Evolutionary conservation across 192 early-diverging fungal genomes (phyloP).

Genomic region (Coemansia asiatica): DNA sequence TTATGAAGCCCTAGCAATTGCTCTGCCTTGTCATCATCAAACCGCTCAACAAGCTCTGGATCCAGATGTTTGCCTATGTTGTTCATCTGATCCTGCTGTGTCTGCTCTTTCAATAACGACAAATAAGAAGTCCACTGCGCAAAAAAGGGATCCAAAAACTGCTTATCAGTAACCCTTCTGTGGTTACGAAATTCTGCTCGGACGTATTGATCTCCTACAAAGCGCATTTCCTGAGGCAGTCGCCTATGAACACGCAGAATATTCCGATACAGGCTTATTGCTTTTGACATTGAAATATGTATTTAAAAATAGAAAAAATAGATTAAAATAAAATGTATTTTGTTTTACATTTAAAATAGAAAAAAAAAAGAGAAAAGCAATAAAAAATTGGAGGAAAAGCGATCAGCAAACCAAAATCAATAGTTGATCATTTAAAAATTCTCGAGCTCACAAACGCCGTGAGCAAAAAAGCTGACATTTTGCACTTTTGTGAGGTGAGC

Average conservation of each 20-base stretch:
- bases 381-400: too few relatives aligned
- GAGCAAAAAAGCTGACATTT: too few relatives aligned
- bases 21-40: constrained; percentile 54
- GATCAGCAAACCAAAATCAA: too few relatives aligned
- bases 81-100: not conserved
- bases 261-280: constrained; percentile 34
- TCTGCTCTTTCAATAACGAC: constrained; percentile 27
- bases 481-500: too few relatives aligned
- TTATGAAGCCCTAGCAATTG: constrained; percentile 51
- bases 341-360: not conserved
- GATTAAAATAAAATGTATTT: not conserved
- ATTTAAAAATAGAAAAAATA: not conserved
- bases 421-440: too few relatives aligned
- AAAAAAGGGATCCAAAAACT: constrained; percentile 45
- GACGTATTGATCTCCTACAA: constrained; percentile 57
- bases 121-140: constrained; percentile 48
- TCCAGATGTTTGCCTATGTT: constrained; percentile 40
- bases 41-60: constrained; percentile 24
- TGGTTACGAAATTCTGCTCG: constrained; percentile 52
- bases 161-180: constrained; percentile 35
- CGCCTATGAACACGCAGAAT: constrained; percentile 41
- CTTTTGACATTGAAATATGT: constrained; percentile 18
- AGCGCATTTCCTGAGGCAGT: constrained; percentile 49
- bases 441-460: too few relatives aligned
- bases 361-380: too few relatives aligned